Percentiles rank a stretch among this genome's conserved stretches.
Evolutionary conservation across 2,329 filamentous ascomycete genomes (phyloP).

Genomic region (Trichoderma hamatum): DNA sequence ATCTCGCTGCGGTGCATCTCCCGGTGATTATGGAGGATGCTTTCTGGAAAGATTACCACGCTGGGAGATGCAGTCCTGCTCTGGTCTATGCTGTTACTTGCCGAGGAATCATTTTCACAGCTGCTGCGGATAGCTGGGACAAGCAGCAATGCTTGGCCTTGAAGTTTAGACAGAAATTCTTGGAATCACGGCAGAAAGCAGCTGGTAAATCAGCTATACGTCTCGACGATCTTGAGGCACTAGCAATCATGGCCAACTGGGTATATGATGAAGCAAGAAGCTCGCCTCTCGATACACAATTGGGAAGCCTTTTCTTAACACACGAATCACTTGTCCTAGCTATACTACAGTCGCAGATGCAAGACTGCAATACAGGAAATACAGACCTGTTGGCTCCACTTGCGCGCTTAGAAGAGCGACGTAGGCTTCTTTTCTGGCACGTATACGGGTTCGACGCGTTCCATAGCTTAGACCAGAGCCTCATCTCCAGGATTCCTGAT

Average conservation of each 20-base stretch:
- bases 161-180: conserved; percentile 10
- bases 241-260: conserved; percentile 7
- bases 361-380: background rate
- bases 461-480: conserved; percentile 5
- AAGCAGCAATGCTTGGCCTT: background rate
- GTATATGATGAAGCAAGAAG: conserved; percentile 2
- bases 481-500: conserved; percentile 6
- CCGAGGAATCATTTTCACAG: conserved; percentile 2
- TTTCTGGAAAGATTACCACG: conserved; percentile 6
- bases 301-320: conserved; percentile 7
- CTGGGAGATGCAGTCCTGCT: conserved; percentile 3
- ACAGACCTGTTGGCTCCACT: background rate
- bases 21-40: conserved; percentile 16
- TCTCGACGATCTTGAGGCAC: conserved; percentile 8
- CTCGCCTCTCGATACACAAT: background rate
- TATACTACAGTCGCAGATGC: background rate
- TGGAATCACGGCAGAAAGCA: background rate
- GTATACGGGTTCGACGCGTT: conserved; percentile 19
- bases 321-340: conserved; percentile 14
- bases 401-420: conserved; percentile 2
- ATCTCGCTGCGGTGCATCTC: background rate
- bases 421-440: conserved; percentile 8
- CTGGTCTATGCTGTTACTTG: conserved; percentile 14
- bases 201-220: background rate
- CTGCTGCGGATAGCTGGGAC: background rate